These are phyloP conservation scores for Fusarium liriodendri DNA, from an alignment of 2,329 filamentous ascomycete species.

Conservation along the genomic window DNA sequence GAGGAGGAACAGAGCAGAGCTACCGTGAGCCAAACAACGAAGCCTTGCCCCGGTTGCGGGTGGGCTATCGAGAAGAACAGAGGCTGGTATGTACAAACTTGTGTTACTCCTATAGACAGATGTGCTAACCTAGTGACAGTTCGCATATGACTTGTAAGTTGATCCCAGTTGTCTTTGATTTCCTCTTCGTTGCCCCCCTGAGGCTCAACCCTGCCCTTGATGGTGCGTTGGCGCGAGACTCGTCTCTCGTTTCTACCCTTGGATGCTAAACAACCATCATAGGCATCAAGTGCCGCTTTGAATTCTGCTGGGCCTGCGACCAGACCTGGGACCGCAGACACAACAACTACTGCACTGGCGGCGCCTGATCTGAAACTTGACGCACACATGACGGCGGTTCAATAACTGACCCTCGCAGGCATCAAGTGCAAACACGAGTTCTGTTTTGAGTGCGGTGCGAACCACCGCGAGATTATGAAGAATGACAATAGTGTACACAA, in stretches of 20 bases:
- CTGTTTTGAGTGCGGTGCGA: slow-evolving; percentile 53
- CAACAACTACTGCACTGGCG: slow-evolving; percentile 35
- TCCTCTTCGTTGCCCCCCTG: neutral
- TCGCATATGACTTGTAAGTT: slow-evolving; percentile 57
- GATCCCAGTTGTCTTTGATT: neutral
- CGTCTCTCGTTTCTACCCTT: neutral
- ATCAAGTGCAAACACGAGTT: slow-evolving; percentile 50
- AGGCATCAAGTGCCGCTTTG: slow-evolving; percentile 49
- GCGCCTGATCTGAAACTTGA: neutral
- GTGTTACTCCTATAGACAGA: neutral
- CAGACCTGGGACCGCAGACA: slow-evolving; percentile 36
- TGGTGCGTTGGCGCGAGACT: slow-evolving; percentile 25
- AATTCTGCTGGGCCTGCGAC: slow-evolving; percentile 52
- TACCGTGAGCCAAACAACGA: slow-evolving; percentile 48
- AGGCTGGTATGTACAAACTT: slow-evolving; percentile 55
- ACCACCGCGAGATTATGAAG: slow-evolving; percentile 46
- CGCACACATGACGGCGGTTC: neutral
- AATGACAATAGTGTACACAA: slow-evolving; percentile 49
- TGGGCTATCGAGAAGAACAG: slow-evolving; percentile 54
- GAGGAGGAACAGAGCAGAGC: slow-evolving; percentile 50
- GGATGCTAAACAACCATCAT: slow-evolving; percentile 27
- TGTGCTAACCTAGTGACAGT: slow-evolving; percentile 45
- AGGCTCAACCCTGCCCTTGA: slow-evolving; percentile 10
- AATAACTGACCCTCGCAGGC: slow-evolving; percentile 44
- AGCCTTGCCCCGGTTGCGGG: slow-evolving; percentile 53